Evolutionary conservation across 192 early-diverging fungal species (phyloP).

Genomic region (Gaertneriomyces semiglobifer): DNA sequence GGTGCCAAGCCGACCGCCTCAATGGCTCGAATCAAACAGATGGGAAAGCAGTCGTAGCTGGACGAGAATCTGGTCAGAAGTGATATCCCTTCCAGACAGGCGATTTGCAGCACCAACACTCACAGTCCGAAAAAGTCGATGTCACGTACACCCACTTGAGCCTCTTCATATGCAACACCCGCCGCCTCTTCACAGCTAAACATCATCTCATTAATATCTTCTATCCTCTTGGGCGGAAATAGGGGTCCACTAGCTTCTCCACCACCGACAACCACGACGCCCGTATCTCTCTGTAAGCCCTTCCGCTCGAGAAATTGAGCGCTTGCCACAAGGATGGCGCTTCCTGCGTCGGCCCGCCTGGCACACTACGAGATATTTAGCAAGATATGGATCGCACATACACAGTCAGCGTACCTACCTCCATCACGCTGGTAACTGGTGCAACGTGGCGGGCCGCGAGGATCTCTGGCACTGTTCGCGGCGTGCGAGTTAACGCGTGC

Average conservation of each 20-base stretch:
- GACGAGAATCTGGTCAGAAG: background rate
- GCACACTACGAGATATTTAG: slow-evolving; percentile 23
- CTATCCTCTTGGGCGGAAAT: slow-evolving; percentile 35
- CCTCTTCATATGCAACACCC: slow-evolving; percentile 42
- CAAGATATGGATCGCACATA: too few species aligned
- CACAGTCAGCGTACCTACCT: background rate
- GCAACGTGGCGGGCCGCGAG: slow-evolving; percentile 33
- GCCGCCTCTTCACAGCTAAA: slow-evolving; percentile 46
- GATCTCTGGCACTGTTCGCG: slow-evolving; percentile 36
- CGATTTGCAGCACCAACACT: background rate
- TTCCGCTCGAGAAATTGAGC: slow-evolving; percentile 33
- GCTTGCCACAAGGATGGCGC: slow-evolving; percentile 36
- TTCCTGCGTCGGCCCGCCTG: slow-evolving; percentile 42
- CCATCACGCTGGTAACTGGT: slow-evolving; percentile 40
- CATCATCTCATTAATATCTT: slow-evolving; percentile 33
- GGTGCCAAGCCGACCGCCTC: slow-evolving; percentile 46
- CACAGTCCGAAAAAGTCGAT: slow-evolving; percentile 49
- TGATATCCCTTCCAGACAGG: background rate
- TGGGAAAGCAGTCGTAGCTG: slow-evolving; percentile 46
- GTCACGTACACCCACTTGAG: slow-evolving; percentile 42
- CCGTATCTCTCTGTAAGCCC: slow-evolving; percentile 25
- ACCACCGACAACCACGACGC: slow-evolving; percentile 39
- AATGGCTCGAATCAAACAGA: slow-evolving; percentile 45
- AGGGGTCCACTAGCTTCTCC: slow-evolving; percentile 45
- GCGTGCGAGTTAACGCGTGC: slow-evolving; percentile 30